These are phyloP conservation scores for Tricholoma bakamatsutake DNA, from an alignment of 768 basidiomycete species.

Conservation along the genomic window DNA sequence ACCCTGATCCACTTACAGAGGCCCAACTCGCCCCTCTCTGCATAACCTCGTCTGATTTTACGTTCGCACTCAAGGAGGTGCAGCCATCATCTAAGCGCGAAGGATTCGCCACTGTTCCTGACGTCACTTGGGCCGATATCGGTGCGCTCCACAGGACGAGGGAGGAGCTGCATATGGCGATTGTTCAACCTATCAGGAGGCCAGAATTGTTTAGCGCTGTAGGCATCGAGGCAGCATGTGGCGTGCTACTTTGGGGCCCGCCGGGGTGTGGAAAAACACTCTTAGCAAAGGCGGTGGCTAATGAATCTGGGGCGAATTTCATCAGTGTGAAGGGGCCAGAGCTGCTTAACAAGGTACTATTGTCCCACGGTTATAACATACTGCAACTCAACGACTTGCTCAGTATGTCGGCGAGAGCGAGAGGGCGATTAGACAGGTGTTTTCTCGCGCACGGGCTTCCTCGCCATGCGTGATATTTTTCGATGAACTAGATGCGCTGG, in stretches of 20 bases:
- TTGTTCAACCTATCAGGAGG: slow-evolving; percentile 88
- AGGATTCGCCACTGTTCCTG: slow-evolving; percentile 95
- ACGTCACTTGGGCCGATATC: slow-evolving; percentile 92
- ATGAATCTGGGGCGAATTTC: slow-evolving; percentile 92
- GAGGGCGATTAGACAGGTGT: slow-evolving; percentile 89
- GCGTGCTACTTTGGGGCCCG: slow-evolving; percentile 97
- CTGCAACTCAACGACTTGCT: neutral
- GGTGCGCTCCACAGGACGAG: slow-evolving; percentile 85
- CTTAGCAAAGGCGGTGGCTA: slow-evolving; percentile 97
- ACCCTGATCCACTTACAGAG: slow-evolving; percentile 74
- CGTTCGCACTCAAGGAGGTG: slow-evolving; percentile 73
- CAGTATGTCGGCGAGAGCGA: slow-evolving; percentile 99
- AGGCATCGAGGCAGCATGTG: slow-evolving; percentile 88
- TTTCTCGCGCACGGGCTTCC: slow-evolving; percentile 88
- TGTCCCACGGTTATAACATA: neutral
- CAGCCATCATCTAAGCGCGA: slow-evolving; percentile 97
- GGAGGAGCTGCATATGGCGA: slow-evolving; percentile 94
- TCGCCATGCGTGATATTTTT: slow-evolving; percentile 95
- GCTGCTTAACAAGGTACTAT: slow-evolving; percentile 83
- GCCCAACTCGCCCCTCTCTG: slow-evolving; percentile 76
- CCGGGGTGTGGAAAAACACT: slow-evolving; percentile 98
- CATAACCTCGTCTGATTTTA: slow-evolving; percentile 80
- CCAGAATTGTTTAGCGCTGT: slow-evolving; percentile 87
- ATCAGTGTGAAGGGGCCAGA: slow-evolving; percentile 98
- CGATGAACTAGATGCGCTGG: slow-evolving; percentile 90